These are phyloP conservation scores for Paecilomyces sp. DNA, from an alignment of 2,329 filamentous ascomycete genomes.

Conservation along the genomic window DNA sequence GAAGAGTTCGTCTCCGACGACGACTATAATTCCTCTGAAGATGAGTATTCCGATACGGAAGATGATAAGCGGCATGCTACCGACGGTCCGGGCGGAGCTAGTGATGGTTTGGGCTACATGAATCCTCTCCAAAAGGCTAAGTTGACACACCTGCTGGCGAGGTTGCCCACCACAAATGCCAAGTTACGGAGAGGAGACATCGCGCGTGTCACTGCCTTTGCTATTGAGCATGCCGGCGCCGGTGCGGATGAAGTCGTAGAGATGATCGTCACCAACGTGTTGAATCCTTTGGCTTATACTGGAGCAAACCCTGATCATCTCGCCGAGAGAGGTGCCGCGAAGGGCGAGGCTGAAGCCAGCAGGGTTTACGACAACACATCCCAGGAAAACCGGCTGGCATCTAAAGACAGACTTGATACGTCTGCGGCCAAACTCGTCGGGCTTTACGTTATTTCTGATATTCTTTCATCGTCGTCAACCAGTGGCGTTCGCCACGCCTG, in stretches of 20 bases:
- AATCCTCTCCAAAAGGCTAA: conserved; percentile 79
- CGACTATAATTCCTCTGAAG: conserved; percentile 80
- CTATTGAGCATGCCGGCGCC: conserved; percentile 75
- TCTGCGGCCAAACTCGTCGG: conserved; percentile 71
- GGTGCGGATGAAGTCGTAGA: conserved; percentile 90
- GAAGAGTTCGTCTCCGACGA: conserved; percentile 76
- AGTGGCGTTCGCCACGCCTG: conserved; percentile 76
- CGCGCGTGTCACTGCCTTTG: conserved; percentile 78
- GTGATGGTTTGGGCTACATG: conserved; percentile 58
- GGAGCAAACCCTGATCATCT: conserved; percentile 56
- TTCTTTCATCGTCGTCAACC: conserved; percentile 68
- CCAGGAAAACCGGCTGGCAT: conserved; percentile 23
- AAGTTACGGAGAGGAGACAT: conserved; percentile 78
- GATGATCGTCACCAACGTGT: conserved; percentile 74
- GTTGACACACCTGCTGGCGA: conserved; percentile 73
- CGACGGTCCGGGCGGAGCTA: conserved; percentile 29
- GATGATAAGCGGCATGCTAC: conserved; percentile 38
- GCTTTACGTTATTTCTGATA: conserved; percentile 73
- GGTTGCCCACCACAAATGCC: conserved; percentile 68
- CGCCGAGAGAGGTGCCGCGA: conserved; percentile 19
- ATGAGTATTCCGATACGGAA: conserved; percentile 57
- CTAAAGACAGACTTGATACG: conserved; percentile 51
- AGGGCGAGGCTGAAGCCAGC: conserved; percentile 23
- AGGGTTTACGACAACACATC: conserved; percentile 26
- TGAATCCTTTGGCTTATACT: conserved; percentile 66